Percentiles rank a stretch among this genome's conserved stretches.
These are phyloP conservation scores for Penicillium digitatum DNA, from an alignment of 2,329 filamentous ascomycete species.

Conservation along the genomic window DNA sequence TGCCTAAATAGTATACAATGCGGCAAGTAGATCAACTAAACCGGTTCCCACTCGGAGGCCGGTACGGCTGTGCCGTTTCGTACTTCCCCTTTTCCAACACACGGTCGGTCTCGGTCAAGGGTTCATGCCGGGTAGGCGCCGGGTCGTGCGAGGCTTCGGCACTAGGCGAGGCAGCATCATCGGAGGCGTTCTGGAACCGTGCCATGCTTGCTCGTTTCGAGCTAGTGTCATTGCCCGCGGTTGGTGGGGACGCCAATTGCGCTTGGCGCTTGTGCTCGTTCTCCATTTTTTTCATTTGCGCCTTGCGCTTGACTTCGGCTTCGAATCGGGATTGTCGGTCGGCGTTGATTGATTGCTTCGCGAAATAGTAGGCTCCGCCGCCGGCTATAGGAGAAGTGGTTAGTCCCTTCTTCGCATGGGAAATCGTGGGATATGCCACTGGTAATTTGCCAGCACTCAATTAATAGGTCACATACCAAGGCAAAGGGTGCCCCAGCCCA, in stretches of 20 bases:
- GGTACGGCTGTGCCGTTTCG: conserved; percentile 71
- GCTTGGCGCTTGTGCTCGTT: conserved; percentile 34
- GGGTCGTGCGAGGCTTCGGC: conserved; percentile 72
- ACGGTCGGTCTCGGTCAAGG: conserved; percentile 63
- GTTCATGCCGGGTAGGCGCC: conserved; percentile 79
- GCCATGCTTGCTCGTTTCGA: conserved; percentile 36
- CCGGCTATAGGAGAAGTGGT: conserved; percentile 57
- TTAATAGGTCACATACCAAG: conserved; percentile 57
- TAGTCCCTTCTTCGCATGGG: background rate
- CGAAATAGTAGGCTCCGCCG: conserved; percentile 90
- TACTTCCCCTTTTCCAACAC: conserved; percentile 82
- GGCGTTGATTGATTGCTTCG: conserved; percentile 89
- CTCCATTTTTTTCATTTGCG: conserved; percentile 36
- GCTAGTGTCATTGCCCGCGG: conserved; percentile 27
- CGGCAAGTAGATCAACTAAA: conserved; percentile 56
- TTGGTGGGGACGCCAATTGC: conserved; percentile 14
- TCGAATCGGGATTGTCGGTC: conserved; percentile 72
- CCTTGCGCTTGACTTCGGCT: conserved; percentile 61
- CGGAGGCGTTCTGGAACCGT: conserved; percentile 27
- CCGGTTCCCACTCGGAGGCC: conserved; percentile 77
- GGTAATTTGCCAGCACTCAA: background rate
- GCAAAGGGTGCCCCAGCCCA: conserved; percentile 88
- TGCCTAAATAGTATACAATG: conserved; percentile 7
- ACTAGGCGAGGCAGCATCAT: conserved; percentile 62
- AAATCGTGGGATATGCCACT: background rate